Conservation (phyloP, 371 early-diverging fungal species). For the Apophysomyces sp. region DNA sequence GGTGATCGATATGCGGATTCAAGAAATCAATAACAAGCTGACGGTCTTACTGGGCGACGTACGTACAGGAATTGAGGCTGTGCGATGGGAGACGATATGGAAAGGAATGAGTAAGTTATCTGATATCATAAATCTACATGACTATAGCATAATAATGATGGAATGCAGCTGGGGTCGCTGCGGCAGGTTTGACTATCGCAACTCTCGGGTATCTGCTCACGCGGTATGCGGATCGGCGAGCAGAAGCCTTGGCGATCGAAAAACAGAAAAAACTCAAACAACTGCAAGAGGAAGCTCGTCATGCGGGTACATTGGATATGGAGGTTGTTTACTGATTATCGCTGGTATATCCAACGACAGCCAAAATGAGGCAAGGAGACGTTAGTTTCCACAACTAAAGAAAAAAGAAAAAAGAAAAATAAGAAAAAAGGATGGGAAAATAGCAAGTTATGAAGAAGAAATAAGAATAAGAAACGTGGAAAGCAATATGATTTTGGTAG, state of each 20-base stretch:
- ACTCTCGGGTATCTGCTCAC: constrained; percentile 41
- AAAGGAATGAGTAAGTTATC: constrained; percentile 56
- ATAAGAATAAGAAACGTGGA: too few species aligned
- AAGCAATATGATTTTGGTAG: neutral
- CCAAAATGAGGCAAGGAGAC: neutral
- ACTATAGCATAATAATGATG: neutral
- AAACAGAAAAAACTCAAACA: constrained; percentile 32
- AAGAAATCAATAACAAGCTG: constrained; percentile 85
- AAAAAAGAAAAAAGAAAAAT: neutral
- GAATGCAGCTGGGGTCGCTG: constrained; percentile 32
- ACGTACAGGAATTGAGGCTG: constrained; percentile 85
- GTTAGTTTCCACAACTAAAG: neutral
- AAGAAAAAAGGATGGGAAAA: neutral
- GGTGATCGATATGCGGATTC: constrained; percentile 77
- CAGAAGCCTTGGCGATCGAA: constrained; percentile 26
- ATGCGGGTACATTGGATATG: constrained; percentile 42
- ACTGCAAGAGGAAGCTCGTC: constrained; percentile 42
- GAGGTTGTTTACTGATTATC: constrained; percentile 35
- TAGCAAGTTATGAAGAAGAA: neutral
- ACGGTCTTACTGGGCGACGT: constrained; percentile 79
- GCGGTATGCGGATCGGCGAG: constrained; percentile 29
- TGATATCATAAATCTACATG: neutral
- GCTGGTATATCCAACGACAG: neutral
- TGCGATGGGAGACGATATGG: constrained; percentile 80
- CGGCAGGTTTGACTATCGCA: constrained; percentile 40